Evolutionary conservation across 495 filamentous ascomycete genomes (phyloP), one percentile per base, ranked within the genome.

Genomic region (Xylaria grammica): DNA sequence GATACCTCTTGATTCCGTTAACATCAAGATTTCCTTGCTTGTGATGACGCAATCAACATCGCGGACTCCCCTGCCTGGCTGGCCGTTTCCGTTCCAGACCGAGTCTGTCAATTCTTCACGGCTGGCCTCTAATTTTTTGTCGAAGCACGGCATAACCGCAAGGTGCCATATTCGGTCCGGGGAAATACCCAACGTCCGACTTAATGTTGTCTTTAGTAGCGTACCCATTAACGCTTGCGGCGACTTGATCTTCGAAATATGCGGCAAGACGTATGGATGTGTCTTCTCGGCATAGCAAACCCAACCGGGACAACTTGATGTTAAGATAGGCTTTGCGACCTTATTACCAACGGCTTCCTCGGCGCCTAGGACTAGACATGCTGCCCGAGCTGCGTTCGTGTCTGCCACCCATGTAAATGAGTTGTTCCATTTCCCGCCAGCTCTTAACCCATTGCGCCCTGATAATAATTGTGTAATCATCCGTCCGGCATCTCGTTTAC

Each of bases 21-120:
- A 79, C 78, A 93, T 93, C 45, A 99, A 81, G 8, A 99, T 83
- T 74, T 99, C 95, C 62, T 94, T 91, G 56, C 90, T 90, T 20
- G 95, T 99, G 71, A 99, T 98, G 17, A 99, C 95, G 77, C 94
- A 98, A 75, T 99, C 95, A 36, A 97, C 93, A 70, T 99, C 95
- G 22, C 95, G 82, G 19, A 94, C 82, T 7, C 89, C 86, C 20
- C 80, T 79, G 4, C 80, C 76, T 0, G 77, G 74, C 44, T 75
- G 70, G 6, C 78, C 76, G 27, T 72, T 68, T 32, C 75, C 74
- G 29, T 74, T 75, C 95, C 96, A 98, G 24, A 87, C 84, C 0
- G 84, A 75, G 72, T 93, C 89, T 3, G 95, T 99, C 36, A 99
- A 84, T 73, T 99, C 96, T 72, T 91, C 90, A 22, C 95, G 88